phyloP scores from a whole-genome alignment of 2,329 filamentous ascomycete genomes.

The Aspergillus floridensis region DNA sequence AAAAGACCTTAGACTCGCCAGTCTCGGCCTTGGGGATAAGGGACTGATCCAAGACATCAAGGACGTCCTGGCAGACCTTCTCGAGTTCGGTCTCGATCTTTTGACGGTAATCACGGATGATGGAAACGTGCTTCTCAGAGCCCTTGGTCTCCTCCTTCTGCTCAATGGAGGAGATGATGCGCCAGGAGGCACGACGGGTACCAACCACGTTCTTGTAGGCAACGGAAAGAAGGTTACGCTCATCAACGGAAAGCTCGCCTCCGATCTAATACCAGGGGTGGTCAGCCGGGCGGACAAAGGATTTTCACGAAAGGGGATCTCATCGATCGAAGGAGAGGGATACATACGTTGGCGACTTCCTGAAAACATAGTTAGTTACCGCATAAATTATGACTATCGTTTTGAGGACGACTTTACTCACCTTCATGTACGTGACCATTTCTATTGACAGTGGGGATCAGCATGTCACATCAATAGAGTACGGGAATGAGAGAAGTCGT shows the following conservation, averaged over 20 bases:
- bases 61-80: conserved; percentile 96
- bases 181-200: conserved; percentile 96
- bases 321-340: conserved; percentile 1
- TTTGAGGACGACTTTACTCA: conserved; percentile 40
- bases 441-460: conserved; percentile 51
- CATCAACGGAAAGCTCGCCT: conserved; percentile 67
- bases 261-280: conserved; percentile 50
- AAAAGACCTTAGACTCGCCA: conserved; percentile 99
- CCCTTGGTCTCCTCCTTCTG: conserved; percentile 99
- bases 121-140: conserved; percentile 86
- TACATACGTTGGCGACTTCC: conserved; percentile 88
- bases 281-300: conserved; percentile 17
- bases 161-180: conserved; percentile 99
- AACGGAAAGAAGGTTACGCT: conserved; percentile 90
- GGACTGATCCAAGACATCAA: conserved; percentile 88
- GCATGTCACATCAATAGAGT: conserved; percentile 18
- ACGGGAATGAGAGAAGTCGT: neutral
- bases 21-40: conserved; percentile 94
- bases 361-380: conserved; percentile 37
- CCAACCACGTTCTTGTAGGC: conserved; percentile 99
- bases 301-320: conserved; percentile 11
- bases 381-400: conserved; percentile 21
- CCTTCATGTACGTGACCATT: conserved; percentile 99
- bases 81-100: conserved; percentile 98
- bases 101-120: conserved; percentile 95